Percentiles rank a stretch among this genome's conserved stretches.
Evolutionary conservation across 2,329 filamentous ascomycete species (phyloP).

Genomic region (Botrytis aclada): DNA sequence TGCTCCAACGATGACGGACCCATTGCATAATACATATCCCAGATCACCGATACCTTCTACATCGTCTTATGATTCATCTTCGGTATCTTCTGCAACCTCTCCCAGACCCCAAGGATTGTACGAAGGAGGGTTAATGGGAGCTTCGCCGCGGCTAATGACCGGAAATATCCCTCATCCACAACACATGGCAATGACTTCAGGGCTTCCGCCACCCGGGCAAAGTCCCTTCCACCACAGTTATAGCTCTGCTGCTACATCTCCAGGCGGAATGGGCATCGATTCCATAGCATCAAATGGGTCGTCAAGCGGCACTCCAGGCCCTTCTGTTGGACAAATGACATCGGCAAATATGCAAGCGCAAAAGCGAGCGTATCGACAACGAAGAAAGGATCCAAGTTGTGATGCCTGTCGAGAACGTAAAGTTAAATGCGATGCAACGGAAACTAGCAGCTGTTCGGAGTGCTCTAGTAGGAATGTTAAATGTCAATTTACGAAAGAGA

Average conservation of each 20-base stretch:
- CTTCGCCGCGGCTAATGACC: slow-evolving; percentile 49
- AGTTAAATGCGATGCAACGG: slow-evolving; percentile 91
- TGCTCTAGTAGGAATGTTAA: slow-evolving; percentile 95
- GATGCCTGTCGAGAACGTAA: slow-evolving; percentile 90
- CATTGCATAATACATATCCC: slow-evolving; percentile 55
- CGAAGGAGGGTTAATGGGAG: slow-evolving; percentile 51
- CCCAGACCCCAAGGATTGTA: slow-evolving; percentile 54
- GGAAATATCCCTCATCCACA: slow-evolving; percentile 46
- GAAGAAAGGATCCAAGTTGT: slow-evolving; percentile 93
- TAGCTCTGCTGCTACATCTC: slow-evolving; percentile 32
- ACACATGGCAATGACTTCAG: slow-evolving; percentile 51
- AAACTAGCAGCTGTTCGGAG: slow-evolving; percentile 93
- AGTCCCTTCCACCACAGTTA: slow-evolving; percentile 35
- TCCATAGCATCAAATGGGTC: slow-evolving; percentile 59
- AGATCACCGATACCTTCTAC: slow-evolving; percentile 61
- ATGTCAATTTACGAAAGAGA: slow-evolving; percentile 99
- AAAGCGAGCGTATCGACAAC: slow-evolving; percentile 90
- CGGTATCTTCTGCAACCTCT: slow-evolving; percentile 60
- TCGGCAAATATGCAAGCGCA: slow-evolving; percentile 63
- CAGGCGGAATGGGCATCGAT: slow-evolving; percentile 50
- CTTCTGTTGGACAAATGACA: slow-evolving; percentile 38
- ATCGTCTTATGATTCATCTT: slow-evolving; percentile 62
- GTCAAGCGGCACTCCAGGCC: slow-evolving; percentile 52
- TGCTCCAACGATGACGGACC: slow-evolving; percentile 48
- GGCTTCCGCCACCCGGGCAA: slow-evolving; percentile 41